phyloP scores from a whole-genome alignment of 495 filamentous ascomycete genomes.

The Penicillium arizonense region DNA sequence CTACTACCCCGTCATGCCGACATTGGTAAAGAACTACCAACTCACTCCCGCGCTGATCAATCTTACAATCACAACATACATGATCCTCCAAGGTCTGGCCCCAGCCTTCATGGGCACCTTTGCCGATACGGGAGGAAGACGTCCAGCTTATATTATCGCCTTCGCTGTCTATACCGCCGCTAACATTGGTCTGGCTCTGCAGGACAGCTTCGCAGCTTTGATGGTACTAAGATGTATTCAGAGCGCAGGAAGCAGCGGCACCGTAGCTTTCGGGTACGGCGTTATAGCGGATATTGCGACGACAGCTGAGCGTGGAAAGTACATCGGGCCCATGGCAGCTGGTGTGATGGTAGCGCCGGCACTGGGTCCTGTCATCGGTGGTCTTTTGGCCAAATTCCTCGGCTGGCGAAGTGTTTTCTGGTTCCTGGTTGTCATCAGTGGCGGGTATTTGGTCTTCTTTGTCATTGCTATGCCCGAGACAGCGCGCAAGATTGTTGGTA shows the following conservation, averaged over 20 bases:
- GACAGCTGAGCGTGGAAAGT: conserved; percentile 57
- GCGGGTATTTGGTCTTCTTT: conserved; percentile 37
- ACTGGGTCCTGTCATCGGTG: conserved; percentile 44
- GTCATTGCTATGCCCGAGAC: conserved; percentile 64
- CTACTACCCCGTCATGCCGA: conserved; percentile 68
- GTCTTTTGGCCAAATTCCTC: conserved; percentile 30
- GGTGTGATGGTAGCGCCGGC: conserved; percentile 26
- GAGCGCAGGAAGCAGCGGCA: conserved; percentile 53
- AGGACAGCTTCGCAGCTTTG: conserved; percentile 57
- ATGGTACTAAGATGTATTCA: conserved; percentile 63
- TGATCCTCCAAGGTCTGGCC: conserved; percentile 60
- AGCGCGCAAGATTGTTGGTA: conserved; percentile 66
- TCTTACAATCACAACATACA: conserved; percentile 63
- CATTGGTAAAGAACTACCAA: conserved; percentile 51
- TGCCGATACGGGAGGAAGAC: conserved; percentile 56
- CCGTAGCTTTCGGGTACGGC: conserved; percentile 56
- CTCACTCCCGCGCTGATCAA: conserved; percentile 64
- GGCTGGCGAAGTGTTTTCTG: conserved; percentile 47
- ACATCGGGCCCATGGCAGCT: conserved; percentile 45
- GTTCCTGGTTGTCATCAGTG: conserved; percentile 38
- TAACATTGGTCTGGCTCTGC: conserved; percentile 62
- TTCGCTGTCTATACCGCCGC: conserved; percentile 60
- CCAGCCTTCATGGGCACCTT: conserved; percentile 61
- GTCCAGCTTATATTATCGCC: conserved; percentile 57
- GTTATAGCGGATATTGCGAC: conserved; percentile 62